These are phyloP conservation scores for Bruguiera gymnorhiza DNA, from an alignment of 345 rosid genomes.

Conservation along the genomic window DNA sequence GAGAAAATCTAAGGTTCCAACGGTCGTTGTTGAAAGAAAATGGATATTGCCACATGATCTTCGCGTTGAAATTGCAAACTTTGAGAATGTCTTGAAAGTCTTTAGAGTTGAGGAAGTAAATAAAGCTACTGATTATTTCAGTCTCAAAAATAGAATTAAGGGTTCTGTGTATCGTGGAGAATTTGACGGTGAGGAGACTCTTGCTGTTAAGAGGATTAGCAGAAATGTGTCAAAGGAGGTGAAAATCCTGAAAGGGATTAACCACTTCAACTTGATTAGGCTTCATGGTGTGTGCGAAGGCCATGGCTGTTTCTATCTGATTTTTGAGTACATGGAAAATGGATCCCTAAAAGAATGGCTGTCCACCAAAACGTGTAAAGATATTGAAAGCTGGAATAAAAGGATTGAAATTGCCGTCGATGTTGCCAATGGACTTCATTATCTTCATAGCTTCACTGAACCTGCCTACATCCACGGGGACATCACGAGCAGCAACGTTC, in stretches of 20 bases:
- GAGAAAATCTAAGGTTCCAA: constrained; percentile 16
- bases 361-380: constrained; percentile 9
- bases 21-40: constrained; percentile 4
- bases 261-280: constrained; percentile 46
- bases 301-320: constrained; percentile 27
- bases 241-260: constrained; percentile 40
- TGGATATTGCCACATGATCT: constrained; percentile 25
- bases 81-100: constrained; percentile 32
- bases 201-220: constrained; percentile 36
- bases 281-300: constrained; percentile 39
- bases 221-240: constrained; percentile 37
- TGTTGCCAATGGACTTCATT: constrained; percentile 47
- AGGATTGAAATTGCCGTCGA: constrained; percentile 48
- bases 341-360: constrained; percentile 43
- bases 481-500: constrained; percentile 42
- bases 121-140: constrained; percentile 41
- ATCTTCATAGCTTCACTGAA: constrained; percentile 50
- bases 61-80: constrained; percentile 40
- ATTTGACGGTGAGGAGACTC: constrained; percentile 36
- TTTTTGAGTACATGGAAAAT: constrained; percentile 38
- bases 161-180: constrained; percentile 40
- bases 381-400: constrained; percentile 24
- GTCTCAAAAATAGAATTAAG: constrained; percentile 31
- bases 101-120: constrained; percentile 30
- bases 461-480: constrained; percentile 42